Evolutionary conservation across 31 red algal genomes (phyloP).

Genomic region (Odonthalia washingtoniensis): DNA sequence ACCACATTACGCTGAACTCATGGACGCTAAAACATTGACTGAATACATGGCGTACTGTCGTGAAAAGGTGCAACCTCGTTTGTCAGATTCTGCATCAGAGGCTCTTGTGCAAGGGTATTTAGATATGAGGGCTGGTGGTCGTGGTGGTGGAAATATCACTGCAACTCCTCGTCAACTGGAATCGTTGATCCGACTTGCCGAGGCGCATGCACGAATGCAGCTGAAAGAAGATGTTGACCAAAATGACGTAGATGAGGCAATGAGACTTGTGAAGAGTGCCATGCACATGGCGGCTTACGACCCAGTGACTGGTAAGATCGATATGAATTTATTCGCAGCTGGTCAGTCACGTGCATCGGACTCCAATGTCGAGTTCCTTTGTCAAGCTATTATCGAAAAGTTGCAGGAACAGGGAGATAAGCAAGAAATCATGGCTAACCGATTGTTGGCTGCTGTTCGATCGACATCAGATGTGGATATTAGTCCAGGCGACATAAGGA

Average conservation of each 20-base stretch:
- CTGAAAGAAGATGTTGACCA: conserved; percentile 79
- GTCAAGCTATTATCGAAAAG: conserved; percentile 49
- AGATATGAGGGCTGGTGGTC: conserved; percentile 82
- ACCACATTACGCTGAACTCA: conserved; percentile 41
- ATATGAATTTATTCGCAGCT: conserved; percentile 90
- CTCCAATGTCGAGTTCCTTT: conserved; percentile 37
- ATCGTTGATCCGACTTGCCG: conserved; percentile 91
- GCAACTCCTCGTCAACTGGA: conserved; percentile 98
- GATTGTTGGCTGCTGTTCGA: conserved; percentile 48
- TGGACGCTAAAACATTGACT: conserved; percentile 75
- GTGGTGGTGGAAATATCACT: conserved; percentile 80
- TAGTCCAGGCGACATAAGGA: conserved; percentile 55
- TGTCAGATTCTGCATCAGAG: conserved; percentile 73
- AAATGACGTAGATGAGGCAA: conserved; percentile 93
- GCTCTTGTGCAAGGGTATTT: conserved; percentile 80
- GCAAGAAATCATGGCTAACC: conserved; percentile 14
- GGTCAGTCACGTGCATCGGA: conserved; percentile 63
- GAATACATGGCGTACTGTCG: conserved; percentile 96
- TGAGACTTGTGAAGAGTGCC: conserved; percentile 77
- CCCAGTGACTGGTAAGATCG: conserved; percentile 88
- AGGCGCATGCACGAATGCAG: conserved; percentile 93
- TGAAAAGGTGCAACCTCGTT: conserved; percentile 76
- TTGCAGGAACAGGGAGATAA: conserved; percentile 21
- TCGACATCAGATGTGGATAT: conserved; percentile 57
- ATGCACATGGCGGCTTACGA: conserved; percentile 86